A percentile compares a stretch with the other conserved stretches of the same genome.
phyloP scores from a whole-genome alignment of 257 asterid genomes.

The Gynochthodes officinalis region DNA sequence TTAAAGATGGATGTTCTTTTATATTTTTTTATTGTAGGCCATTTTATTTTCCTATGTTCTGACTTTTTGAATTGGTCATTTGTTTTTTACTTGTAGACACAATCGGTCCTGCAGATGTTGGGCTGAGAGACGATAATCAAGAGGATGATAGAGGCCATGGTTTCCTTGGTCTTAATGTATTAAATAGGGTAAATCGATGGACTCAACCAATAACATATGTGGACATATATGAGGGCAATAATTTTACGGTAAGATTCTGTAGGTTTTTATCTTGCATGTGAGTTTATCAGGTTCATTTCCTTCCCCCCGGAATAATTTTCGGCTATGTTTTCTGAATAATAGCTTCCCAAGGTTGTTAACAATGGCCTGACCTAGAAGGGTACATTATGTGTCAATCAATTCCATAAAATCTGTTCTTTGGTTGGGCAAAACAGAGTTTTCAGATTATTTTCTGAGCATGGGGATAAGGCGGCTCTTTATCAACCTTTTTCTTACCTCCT shows the following conservation, averaged over 20 bases:
- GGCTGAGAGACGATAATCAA: conserved; percentile 55
- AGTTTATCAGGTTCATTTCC: background rate
- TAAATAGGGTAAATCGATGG: conserved; percentile 80
- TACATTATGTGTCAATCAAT: background rate
- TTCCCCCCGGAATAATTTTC: background rate
- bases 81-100: conserved; percentile 46
- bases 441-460: background rate
- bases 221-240: conserved; percentile 67
- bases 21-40: background rate
- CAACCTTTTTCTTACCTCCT: background rate
- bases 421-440: background rate
- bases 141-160: conserved; percentile 95
- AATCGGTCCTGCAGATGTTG: conserved; percentile 79
- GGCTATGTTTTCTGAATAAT: background rate
- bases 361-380: background rate
- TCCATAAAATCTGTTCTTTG: background rate
- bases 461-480: background rate
- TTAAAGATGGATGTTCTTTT: background rate
- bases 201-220: conserved; percentile 86
- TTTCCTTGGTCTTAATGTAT: conserved; percentile 55
- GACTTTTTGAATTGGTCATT: conserved; percentile 12
- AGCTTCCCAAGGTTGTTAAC: background rate
- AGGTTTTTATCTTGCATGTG: background rate
- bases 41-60: background rate
- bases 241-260: conserved; percentile 57